Percentiles rank a stretch among this genome's conserved stretches.
Evolutionary conservation across 2,329 filamentous ascomycete species (phyloP).

Genomic region (Raffaelea albimanens): DNA sequence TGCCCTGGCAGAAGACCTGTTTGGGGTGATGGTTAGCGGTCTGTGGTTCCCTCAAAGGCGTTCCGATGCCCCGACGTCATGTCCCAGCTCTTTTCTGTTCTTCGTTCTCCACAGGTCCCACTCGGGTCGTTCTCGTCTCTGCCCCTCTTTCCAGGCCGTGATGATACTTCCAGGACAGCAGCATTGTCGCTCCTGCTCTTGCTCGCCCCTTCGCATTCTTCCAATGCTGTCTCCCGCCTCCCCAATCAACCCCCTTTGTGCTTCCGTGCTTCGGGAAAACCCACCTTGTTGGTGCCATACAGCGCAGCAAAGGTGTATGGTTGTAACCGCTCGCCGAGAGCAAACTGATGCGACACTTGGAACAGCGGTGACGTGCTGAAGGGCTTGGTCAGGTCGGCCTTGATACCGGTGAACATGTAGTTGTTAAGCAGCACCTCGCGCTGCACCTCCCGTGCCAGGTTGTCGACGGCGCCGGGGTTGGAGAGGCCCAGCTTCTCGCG

Average conservation of each 20-base stretch:
- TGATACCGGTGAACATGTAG: constrained; percentile 91
- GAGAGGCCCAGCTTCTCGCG: constrained; percentile 79
- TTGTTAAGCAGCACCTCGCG: constrained; percentile 95
- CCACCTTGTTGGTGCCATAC: constrained; percentile 85
- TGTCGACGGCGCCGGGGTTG: constrained; percentile 89
- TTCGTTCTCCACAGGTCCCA: too few species aligned
- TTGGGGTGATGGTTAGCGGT: not conserved
- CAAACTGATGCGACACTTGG: constrained; percentile 94
- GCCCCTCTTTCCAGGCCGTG: too few species aligned
- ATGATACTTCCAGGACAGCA: too few species aligned
- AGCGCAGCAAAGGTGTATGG: constrained; percentile 93
- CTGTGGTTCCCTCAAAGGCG: too few species aligned
- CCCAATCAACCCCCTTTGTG: not conserved
- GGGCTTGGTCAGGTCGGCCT: constrained; percentile 92
- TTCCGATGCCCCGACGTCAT: too few species aligned
- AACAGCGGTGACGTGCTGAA: constrained; percentile 92
- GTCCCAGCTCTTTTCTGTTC: too few species aligned
- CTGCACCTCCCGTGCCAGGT: constrained; percentile 77
- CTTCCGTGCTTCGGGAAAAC: constrained; percentile 17
- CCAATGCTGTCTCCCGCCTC: not conserved
- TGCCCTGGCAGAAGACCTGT: constrained; percentile 91
- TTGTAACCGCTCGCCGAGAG: constrained; percentile 85
- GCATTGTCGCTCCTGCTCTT: too few species aligned
- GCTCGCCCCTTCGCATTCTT: not conserved
- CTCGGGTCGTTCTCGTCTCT: too few species aligned